These are phyloP conservation scores for Wickerhamia fluorescens DNA, from an alignment of 805 yeast species.

Conservation along the genomic window DNA sequence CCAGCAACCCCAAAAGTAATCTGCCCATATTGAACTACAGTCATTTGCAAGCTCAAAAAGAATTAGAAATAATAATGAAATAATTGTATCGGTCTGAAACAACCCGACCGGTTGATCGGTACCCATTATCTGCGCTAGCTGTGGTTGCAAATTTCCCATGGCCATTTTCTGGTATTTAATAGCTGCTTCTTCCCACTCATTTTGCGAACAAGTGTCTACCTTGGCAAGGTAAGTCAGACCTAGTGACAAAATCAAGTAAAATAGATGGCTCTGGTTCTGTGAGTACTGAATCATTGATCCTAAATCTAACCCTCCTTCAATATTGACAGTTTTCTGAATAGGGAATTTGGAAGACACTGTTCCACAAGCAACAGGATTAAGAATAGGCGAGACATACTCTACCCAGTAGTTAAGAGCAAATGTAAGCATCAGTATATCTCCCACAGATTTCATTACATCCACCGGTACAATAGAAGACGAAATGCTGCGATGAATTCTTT, in stretches of 20 bases:
- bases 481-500: conserved; percentile 7
- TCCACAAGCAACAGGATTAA: conserved; percentile 23
- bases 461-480: conserved; percentile 17
- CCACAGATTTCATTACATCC: conserved; percentile 9
- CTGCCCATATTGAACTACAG: conserved; percentile 16
- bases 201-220: conserved; percentile 4
- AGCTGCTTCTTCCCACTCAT: conserved; percentile 15
- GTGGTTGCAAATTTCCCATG: conserved; percentile 6
- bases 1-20: conserved; percentile 14
- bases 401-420: conserved; percentile 20
- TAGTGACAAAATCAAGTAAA: conserved; percentile 17
- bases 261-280: conserved; percentile 14
- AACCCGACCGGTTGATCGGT: conserved; percentile 3
- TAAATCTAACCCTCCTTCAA: conserved; percentile 19
- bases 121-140: conserved; percentile 1
- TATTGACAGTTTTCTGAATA: conserved; percentile 5
- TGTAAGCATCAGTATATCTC: conserved; percentile 9
- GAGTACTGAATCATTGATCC: conserved; percentile 17
- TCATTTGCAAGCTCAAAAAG: conserved; percentile 21
- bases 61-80: conserved; percentile 16
- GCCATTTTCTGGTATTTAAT: conserved; percentile 12
- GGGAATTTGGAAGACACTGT: conserved; percentile 4
- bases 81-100: conserved; percentile 11
- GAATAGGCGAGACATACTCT: conserved; percentile 19
- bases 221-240: conserved; percentile 20